A percentile compares a stretch with the other conserved stretches of the same genome.
Evolutionary conservation across 805 yeast genomes (phyloP).

Genomic region (Candida montana): DNA sequence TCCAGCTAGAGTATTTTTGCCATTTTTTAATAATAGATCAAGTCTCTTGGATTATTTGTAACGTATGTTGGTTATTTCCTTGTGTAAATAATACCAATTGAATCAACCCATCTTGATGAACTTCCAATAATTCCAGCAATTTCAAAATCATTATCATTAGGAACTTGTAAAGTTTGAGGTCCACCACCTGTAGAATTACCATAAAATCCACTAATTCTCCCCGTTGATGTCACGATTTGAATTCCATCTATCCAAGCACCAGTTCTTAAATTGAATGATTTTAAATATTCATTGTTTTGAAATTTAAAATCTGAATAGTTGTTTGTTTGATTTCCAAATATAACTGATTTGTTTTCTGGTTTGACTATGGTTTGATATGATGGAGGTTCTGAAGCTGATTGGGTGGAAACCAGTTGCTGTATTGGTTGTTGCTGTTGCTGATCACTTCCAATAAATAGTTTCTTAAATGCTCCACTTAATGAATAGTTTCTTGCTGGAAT

Average conservation of each 20-base stretch:
- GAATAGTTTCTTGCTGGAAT: conserved; percentile 44
- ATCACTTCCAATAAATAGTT: conserved; percentile 8
- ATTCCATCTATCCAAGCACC: conserved; percentile 92
- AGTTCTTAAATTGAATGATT: conserved; percentile 56
- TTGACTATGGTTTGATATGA: neutral
- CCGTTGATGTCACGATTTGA: conserved; percentile 59
- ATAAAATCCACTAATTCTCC: conserved; percentile 47
- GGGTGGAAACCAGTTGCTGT: too few relatives aligned
- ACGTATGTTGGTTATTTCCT: conserved; percentile 10
- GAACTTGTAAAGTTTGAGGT: conserved; percentile 52
- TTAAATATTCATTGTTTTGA: conserved; percentile 52
- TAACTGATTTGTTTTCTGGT: conserved; percentile 9
- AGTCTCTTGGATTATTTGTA: neutral
- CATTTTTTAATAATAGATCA: neutral
- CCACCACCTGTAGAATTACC: conserved; percentile 74
- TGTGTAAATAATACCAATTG: conserved; percentile 63
- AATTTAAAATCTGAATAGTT: conserved; percentile 53
- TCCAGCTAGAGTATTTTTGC: too few relatives aligned
- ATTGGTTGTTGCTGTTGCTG: neutral
- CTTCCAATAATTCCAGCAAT: conserved; percentile 73
- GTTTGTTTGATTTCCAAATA: conserved; percentile 49
- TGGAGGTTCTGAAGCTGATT: too few relatives aligned
- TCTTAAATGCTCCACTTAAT: conserved; percentile 20
- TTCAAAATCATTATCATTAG: conserved; percentile 42
- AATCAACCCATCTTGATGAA: conserved; percentile 65